Conservation (phyloP, 257 asterid species). For the Solanum acaule region DNA sequence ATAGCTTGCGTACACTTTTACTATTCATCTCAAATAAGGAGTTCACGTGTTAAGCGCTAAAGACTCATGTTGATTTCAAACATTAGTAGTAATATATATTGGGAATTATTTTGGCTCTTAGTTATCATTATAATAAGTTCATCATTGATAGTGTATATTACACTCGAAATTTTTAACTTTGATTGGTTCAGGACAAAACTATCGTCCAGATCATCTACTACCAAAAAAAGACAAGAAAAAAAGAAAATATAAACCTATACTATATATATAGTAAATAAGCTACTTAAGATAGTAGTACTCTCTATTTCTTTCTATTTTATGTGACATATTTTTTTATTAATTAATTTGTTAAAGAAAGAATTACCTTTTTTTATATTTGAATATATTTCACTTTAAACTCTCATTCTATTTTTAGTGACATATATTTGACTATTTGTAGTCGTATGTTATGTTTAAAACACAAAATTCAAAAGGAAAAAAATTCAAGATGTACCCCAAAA, state of each 20-base stretch:
- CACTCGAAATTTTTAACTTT: fast-evolving
- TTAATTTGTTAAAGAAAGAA: not conserved
- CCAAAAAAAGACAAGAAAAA: not conserved
- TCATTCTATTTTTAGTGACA: not conserved
- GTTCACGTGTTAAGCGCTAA: not conserved
- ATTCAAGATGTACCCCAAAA: too few species aligned
- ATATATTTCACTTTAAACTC: not conserved
- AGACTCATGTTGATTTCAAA: not conserved
- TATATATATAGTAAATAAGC: not conserved
- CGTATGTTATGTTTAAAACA: not conserved
- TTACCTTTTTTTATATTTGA: not conserved
- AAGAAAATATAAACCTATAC: not conserved
- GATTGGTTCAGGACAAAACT: not conserved
- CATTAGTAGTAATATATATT: not conserved
- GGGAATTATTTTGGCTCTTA: not conserved
- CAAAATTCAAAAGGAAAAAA: not conserved
- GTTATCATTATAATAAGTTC: not conserved
- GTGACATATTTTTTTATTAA: not conserved
- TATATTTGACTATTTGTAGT: not conserved
- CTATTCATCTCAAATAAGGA: not conserved
- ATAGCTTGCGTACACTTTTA: not conserved
- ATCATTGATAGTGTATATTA: not conserved
- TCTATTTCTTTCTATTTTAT: not conserved
- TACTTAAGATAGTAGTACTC: not conserved
- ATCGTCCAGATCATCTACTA: not conserved